Base-by-base conservation (phyloP, 106 monocot species). In the Platanthera zijinensis region DNA sequence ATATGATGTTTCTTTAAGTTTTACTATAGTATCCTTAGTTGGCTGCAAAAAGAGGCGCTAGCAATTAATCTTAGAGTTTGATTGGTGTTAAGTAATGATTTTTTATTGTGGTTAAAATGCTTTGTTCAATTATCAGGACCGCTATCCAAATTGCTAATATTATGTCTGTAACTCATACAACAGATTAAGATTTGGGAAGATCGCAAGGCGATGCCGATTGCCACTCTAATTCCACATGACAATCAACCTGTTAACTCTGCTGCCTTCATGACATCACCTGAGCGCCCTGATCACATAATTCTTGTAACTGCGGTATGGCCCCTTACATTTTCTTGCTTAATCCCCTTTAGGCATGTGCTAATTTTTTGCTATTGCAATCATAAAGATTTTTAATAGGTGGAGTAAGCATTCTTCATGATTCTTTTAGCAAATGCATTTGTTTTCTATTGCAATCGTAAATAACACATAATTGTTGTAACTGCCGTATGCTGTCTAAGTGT, bases 161-260 rank as follows among this genome's bases (percentile, higher is more conserved):
- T 70, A 48, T 72, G 49, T 72, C 51, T 10, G 50, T 1, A 48
- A 17, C 45, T 71, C 8, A 19, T 72, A 21, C 47, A 28, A 76
- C 94, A 99, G 99, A 85, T 99, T 56, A 99, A 94, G 82, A 92
- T 99, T 57, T 99, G 99, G 99, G 94, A 99, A 52, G 99, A 99
- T 74, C 91, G 90, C 49, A 94, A 79, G 56, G 46, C 77, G 57
- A 79, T 69, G 10, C 90, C 94, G 5, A 86, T 92, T 50, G 82
- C 73, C 52, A 81, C 76, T 8, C 51, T 99, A 66, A 92, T 73
- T 70, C 94, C 99, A 30, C 99, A 99, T 90, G 94, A 95, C 75
- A 88, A 90, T 48, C 87, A 94, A 49, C 84, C 99, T 78, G 92
- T 99, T 76, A 88, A 85, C 77, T 94, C 85, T 30, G 99, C 89